phyloP scores from a whole-genome alignment of 768 basidiomycete species.

The Hypholoma sublateritium region DNA sequence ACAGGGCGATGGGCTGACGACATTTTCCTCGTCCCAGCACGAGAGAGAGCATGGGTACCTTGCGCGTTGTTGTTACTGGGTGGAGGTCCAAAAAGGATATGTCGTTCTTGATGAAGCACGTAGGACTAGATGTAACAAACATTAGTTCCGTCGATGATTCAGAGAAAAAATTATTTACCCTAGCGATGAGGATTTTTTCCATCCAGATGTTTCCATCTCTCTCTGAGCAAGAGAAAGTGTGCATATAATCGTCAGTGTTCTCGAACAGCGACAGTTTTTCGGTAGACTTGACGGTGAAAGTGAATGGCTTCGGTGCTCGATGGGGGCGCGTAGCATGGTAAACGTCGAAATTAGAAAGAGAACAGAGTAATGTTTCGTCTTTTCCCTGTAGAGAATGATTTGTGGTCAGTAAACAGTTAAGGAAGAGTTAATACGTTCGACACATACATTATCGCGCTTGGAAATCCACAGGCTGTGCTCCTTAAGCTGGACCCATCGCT shows the following conservation, averaged over 20 bases:
- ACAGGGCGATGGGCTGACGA: constrained; percentile 21
- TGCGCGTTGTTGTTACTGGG: constrained; percentile 17
- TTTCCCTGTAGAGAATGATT: constrained; percentile 55
- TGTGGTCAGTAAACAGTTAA: constrained; percentile 2
- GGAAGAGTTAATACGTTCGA: constrained; percentile 2
- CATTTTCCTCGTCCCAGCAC: constrained; percentile 39
- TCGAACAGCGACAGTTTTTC: constrained; percentile 88
- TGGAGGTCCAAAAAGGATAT: constrained; percentile 57
- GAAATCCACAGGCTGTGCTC: constrained; percentile 86
- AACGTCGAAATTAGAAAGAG: constrained; percentile 85
- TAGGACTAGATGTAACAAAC: constrained; percentile 57
- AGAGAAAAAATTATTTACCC: constrained; percentile 50
- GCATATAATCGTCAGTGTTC: constrained; percentile 83
- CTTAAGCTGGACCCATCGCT: constrained; percentile 84
- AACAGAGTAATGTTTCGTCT: constrained; percentile 81
- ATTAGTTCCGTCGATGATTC: not conserved
- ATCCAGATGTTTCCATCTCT: constrained; percentile 78
- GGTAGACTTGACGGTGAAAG: constrained; percentile 87
- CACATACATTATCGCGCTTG: constrained; percentile 81
- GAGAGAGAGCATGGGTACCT: constrained; percentile 28
- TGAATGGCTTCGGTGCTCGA: constrained; percentile 82
- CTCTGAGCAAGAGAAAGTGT: constrained; percentile 78
- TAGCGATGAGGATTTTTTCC: constrained; percentile 76
- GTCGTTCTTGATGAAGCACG: constrained; percentile 77
- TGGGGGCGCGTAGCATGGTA: constrained; percentile 76